Conservation (phyloP, 306 rosid genomes). For the Gastrolobium villosum region DNA sequence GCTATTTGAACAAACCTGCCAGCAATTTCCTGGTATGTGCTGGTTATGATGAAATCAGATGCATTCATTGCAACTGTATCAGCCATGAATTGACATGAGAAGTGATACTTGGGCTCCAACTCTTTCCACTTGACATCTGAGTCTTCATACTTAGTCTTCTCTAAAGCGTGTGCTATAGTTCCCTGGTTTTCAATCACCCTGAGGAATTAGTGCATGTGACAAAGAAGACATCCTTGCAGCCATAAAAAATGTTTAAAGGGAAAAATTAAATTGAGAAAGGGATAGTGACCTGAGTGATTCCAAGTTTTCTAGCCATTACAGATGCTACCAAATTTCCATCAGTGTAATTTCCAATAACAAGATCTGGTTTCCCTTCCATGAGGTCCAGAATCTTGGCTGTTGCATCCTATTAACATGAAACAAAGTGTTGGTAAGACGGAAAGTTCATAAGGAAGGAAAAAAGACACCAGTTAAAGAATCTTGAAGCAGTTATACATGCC, state of each 20-base stretch:
- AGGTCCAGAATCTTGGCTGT: conserved; percentile 66
- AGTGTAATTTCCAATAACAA: conserved; percentile 88
- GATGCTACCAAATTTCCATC: conserved; percentile 96
- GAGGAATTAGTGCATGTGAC: conserved; percentile 29
- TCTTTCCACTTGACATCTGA: conserved; percentile 95
- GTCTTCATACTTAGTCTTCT: conserved; percentile 92
- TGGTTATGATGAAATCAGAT: conserved; percentile 88
- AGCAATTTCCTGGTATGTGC: conserved; percentile 95
- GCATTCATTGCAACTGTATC: conserved; percentile 94
- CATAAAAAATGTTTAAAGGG: conserved; percentile 35
- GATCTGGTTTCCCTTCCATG: conserved; percentile 88
- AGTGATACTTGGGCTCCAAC: conserved; percentile 88
- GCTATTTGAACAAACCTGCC: conserved; percentile 74
- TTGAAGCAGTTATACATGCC: conserved; percentile 53
- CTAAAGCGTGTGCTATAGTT: conserved; percentile 95
- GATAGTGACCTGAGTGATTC: conserved; percentile 75
- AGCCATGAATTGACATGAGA: conserved; percentile 94
- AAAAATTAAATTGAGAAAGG: conserved; percentile 11
- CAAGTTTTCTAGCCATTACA: conserved; percentile 85
- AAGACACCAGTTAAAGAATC: background rate
- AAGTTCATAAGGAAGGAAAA: conserved; percentile 28
- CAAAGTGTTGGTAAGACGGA: conserved; percentile 7
- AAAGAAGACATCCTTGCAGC: conserved; percentile 7
- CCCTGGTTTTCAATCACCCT: conserved; percentile 57
- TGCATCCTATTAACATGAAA: conserved; percentile 66